These are phyloP conservation scores for Lasiosphaeriaceae sp. DNA, from an alignment of 495 filamentous ascomycete species.

Conservation along the genomic window DNA sequence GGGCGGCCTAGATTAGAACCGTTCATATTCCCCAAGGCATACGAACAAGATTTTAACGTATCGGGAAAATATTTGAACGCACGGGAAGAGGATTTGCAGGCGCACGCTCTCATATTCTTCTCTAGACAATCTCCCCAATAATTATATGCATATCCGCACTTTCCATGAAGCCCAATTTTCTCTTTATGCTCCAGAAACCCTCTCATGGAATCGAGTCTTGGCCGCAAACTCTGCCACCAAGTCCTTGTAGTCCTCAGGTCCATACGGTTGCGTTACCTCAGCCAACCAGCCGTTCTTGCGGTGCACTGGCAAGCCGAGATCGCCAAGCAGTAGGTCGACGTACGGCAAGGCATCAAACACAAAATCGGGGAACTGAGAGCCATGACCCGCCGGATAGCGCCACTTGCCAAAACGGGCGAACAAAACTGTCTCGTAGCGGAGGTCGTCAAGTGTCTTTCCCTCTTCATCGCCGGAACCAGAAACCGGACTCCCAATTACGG, in stretches of 20 bases:
- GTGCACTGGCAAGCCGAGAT: conserved; percentile 54
- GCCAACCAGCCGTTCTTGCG: conserved; percentile 44
- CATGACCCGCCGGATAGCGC: conserved; percentile 64
- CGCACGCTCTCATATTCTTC: too few relatives aligned
- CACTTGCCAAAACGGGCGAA: conserved; percentile 65
- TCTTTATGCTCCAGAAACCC: too few relatives aligned
- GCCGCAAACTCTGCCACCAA: conserved; percentile 55
- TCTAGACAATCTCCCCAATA: too few relatives aligned
- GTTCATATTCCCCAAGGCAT: too few relatives aligned
- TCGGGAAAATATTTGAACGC: too few relatives aligned
- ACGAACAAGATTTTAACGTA: too few relatives aligned
- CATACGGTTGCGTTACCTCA: conserved; percentile 54
- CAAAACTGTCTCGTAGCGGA: conserved; percentile 56
- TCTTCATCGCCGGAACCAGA: neutral
- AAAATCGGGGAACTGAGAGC: conserved; percentile 61
- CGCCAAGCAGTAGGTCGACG: conserved; percentile 63
- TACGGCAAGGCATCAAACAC: conserved; percentile 79
- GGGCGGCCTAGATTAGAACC: too few relatives aligned
- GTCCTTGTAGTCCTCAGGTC: conserved; percentile 56
- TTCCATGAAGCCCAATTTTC: too few relatives aligned
- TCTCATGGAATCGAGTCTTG: neutral
- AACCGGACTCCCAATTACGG: neutral
- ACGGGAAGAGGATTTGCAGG: too few relatives aligned
- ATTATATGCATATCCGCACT: too few relatives aligned
- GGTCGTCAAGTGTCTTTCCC: conserved; percentile 24